These are phyloP conservation scores for Durotheca rogersii DNA, from an alignment of 495 filamentous ascomycete genomes.

Conservation along the genomic window DNA sequence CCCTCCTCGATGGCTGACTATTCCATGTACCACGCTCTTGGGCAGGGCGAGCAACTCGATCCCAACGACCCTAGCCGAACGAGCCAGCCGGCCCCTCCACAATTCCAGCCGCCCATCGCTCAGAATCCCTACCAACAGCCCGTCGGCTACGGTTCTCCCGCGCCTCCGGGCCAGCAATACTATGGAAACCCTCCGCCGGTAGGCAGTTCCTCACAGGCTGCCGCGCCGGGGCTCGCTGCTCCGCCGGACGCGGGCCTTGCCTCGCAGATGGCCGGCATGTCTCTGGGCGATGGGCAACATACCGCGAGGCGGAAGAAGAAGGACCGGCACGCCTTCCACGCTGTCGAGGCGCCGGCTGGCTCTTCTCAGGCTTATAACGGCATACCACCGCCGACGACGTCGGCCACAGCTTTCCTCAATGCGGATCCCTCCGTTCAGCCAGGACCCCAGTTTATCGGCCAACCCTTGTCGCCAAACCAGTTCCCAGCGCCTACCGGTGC, in stretches of 20 bases:
- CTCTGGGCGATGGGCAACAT: slow-evolving; percentile 57
- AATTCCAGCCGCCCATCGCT: slow-evolving; percentile 54
- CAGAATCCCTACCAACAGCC: slow-evolving; percentile 64
- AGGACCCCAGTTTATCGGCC: slow-evolving; percentile 31
- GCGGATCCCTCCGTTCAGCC: slow-evolving; percentile 50
- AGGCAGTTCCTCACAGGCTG: slow-evolving; percentile 36
- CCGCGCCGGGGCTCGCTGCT: slow-evolving; percentile 40
- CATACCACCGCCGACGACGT: slow-evolving; percentile 59
- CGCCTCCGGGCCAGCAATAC: slow-evolving; percentile 38
- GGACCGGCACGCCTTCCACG: slow-evolving; percentile 89
- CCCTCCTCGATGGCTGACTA: slow-evolving; percentile 65
- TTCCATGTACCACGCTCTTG: slow-evolving; percentile 73
- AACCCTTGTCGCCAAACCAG: slow-evolving; percentile 39
- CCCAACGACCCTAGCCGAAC: slow-evolving; percentile 61
- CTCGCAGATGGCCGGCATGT: slow-evolving; percentile 85
- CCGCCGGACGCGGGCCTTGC: slow-evolving; percentile 61
- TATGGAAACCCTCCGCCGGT: slow-evolving; percentile 40
- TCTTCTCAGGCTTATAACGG: slow-evolving; percentile 66
- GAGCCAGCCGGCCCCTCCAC: slow-evolving; percentile 58
- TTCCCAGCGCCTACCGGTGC: slow-evolving; percentile 63
- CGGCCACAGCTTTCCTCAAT: slow-evolving; percentile 68
- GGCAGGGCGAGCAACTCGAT: slow-evolving; percentile 60
- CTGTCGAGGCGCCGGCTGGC: slow-evolving; percentile 68
- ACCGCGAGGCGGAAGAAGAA: slow-evolving; percentile 78
- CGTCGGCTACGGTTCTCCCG: slow-evolving; percentile 45